A percentile compares a stretch with the other conserved stretches of the same genome.
Conservation (phyloP, 2,329 filamentous ascomycete genomes). For the Ramularia endophylla region DNA sequence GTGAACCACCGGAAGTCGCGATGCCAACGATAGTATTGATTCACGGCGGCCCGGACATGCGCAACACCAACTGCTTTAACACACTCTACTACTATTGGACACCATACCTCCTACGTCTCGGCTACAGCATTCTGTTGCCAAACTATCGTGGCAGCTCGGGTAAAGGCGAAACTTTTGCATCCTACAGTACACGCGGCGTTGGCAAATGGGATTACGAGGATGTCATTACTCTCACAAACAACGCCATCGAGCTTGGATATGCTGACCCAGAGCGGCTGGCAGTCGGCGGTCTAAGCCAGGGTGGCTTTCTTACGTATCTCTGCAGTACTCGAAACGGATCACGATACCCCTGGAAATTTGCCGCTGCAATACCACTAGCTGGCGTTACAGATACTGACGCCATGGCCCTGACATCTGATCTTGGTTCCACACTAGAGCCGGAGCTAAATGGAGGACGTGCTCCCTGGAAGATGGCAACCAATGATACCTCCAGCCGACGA, state of each 20-base stretch:
- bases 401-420: conserved; percentile 31
- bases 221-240: conserved; percentile 31
- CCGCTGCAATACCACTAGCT: conserved; percentile 33
- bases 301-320: conserved; percentile 36
- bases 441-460: conserved; percentile 21
- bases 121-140: conserved; percentile 35
- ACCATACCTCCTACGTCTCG: conserved; percentile 30
- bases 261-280: conserved; percentile 30
- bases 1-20: conserved; percentile 12
- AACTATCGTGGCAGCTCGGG: conserved; percentile 37
- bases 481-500: conserved; percentile 15
- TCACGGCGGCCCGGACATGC: conserved; percentile 34
- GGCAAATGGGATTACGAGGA: conserved; percentile 36
- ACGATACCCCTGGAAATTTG: conserved; percentile 33
- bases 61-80: conserved; percentile 29
- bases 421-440: conserved; percentile 21
- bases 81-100: conserved; percentile 25
- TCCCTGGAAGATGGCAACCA: conserved; percentile 25
- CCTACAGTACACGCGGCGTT: conserved; percentile 25
- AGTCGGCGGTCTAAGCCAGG: conserved; percentile 35
- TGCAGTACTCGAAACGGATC: conserved; percentile 33
- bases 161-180: conserved; percentile 31
- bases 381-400: conserved; percentile 35
- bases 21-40: conserved; percentile 32
- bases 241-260: conserved; percentile 30